Percentiles rank a stretch among this genome's conserved stretches.
Evolutionary conservation across 2,329 filamentous ascomycete species (phyloP).

Genomic region (Monosporascus sp.): DNA sequence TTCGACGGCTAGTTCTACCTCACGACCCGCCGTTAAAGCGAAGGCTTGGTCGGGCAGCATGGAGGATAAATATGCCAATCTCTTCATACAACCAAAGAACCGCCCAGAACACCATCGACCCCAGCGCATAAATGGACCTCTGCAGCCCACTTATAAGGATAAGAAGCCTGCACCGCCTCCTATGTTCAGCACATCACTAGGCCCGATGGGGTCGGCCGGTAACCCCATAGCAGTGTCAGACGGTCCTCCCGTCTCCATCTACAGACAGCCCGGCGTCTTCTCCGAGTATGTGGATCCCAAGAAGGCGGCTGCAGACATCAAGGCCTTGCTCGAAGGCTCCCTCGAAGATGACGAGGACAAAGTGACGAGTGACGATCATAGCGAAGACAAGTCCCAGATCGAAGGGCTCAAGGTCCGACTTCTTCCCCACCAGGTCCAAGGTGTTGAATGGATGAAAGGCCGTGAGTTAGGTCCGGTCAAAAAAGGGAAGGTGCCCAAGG

Average conservation of each 20-base stretch:
- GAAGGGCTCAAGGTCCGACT: slow-evolving; percentile 83
- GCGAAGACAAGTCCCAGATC: slow-evolving; percentile 53
- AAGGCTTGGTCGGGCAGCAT: slow-evolving; percentile 22
- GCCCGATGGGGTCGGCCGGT: slow-evolving; percentile 18
- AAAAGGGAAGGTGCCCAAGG: slow-evolving; percentile 76
- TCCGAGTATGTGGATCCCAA: slow-evolving; percentile 63
- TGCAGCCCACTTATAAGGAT: slow-evolving; percentile 41
- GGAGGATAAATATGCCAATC: slow-evolving; percentile 48
- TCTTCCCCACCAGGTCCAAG: slow-evolving; percentile 89
- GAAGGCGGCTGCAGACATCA: slow-evolving; percentile 71
- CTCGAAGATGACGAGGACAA: slow-evolving; percentile 65
- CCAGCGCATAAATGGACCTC: slow-evolving; percentile 42
- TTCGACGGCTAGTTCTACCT: slow-evolving; percentile 4
- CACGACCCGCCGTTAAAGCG: slow-evolving; percentile 22
- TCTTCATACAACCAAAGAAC: slow-evolving; percentile 50
- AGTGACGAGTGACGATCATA: slow-evolving; percentile 41
- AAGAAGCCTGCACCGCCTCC: slow-evolving; percentile 41
- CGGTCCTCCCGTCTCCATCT: slow-evolving; percentile 21
- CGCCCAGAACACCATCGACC: slow-evolving; percentile 54
- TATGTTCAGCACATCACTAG: slow-evolving; percentile 42
- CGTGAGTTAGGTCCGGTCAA: slow-evolving; percentile 85
- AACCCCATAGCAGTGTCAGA: slow-evolving; percentile 26
- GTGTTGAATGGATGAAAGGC: slow-evolving; percentile 90
- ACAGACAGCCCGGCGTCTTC: slow-evolving; percentile 37
- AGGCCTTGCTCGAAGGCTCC: slow-evolving; percentile 74